These are phyloP conservation scores for Leishmania gerbilli DNA, from an alignment of 208 protist genomes.

Conservation along the genomic window DNA sequence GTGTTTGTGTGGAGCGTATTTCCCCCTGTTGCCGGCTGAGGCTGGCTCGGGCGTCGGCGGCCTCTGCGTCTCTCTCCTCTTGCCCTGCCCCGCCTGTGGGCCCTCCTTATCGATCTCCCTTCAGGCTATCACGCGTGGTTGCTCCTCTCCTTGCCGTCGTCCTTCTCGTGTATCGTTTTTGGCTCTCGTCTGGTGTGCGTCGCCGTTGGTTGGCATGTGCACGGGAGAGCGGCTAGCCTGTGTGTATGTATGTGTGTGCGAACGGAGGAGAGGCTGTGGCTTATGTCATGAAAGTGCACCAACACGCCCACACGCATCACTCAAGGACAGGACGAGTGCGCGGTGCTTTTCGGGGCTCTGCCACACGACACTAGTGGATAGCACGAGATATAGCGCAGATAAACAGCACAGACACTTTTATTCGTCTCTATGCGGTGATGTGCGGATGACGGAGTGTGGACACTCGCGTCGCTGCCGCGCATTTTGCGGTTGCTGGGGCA, in stretches of 20 bases:
- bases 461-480: background rate
- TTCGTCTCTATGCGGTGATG: background rate
- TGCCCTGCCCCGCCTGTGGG: background rate
- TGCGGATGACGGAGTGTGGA: background rate
- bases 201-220: background rate
- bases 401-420: constrained; percentile 1
- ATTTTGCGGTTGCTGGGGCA: background rate
- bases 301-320: background rate
- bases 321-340: background rate
- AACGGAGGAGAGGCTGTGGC: background rate
- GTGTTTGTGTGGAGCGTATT: background rate
- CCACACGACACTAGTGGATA: background rate
- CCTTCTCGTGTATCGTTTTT: background rate
- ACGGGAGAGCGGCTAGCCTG: background rate
- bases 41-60: background rate
- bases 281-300: background rate
- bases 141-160: background rate
- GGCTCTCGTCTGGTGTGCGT: background rate
- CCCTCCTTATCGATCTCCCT: constrained; percentile 2
- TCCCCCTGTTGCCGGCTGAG: no score
- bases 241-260: background rate
- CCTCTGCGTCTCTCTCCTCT: background rate
- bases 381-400: background rate
- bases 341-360: background rate
- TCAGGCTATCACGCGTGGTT: background rate